Evolutionary conservation across 768 basidiomycete species (phyloP).

Genomic region (Suillus fuscotomentosus): DNA sequence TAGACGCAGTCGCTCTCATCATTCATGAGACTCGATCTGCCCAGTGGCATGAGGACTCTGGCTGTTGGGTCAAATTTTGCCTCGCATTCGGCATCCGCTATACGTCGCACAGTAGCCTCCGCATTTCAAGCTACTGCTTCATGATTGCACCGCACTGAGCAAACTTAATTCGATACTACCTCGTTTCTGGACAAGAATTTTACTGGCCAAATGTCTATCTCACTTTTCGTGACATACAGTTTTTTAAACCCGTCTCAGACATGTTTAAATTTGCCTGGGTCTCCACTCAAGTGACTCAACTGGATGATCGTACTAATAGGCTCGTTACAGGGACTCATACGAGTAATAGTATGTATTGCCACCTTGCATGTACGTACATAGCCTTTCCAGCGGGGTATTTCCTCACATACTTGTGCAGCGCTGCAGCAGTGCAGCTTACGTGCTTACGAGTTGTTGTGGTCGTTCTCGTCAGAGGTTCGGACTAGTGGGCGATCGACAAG

Average conservation of each 20-base stretch:
- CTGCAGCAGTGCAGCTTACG: neutral
- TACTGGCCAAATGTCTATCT: neutral
- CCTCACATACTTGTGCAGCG: no score
- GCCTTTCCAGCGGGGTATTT: neutral
- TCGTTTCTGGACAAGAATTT: neutral
- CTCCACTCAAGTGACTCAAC: neutral
- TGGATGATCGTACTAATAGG: neutral
- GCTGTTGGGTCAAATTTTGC: neutral
- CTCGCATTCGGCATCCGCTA: neutral
- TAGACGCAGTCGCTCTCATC: no score
- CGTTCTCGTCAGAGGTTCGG: neutral
- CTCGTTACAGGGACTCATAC: neutral
- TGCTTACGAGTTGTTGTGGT: neutral
- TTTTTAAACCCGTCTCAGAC: neutral
- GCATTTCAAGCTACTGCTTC: neutral
- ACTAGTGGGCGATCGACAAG: neutral
- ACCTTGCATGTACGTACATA: neutral
- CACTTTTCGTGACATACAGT: neutral
- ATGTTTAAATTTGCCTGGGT: neutral
- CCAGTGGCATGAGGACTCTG: neutral
- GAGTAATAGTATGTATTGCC: neutral
- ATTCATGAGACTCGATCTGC: no score
- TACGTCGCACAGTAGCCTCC: neutral
- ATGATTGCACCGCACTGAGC: neutral
- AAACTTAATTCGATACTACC: neutral